Conservation (phyloP, 2,329 filamentous ascomycete genomes). For the Talaromyces sp. region DNA sequence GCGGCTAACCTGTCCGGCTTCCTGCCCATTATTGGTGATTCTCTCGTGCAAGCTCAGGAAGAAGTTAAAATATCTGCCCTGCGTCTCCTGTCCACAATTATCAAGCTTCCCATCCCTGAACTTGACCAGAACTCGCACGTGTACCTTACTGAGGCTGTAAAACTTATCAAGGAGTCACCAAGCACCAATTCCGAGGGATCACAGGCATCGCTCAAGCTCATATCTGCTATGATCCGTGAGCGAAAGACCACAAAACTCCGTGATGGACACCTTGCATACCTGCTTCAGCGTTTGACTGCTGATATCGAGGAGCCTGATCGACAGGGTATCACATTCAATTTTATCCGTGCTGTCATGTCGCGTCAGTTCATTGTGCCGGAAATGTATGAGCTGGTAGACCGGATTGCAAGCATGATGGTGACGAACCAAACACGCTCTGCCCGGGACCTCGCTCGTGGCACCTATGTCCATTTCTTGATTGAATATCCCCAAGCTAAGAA, state of each 20-base stretch:
- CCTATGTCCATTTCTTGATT: constrained; percentile 90
- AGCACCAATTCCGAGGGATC: constrained; percentile 81
- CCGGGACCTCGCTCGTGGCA: constrained; percentile 81
- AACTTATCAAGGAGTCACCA: constrained; percentile 73
- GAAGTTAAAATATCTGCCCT: constrained; percentile 90
- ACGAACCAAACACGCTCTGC: constrained; percentile 90
- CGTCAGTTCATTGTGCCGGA: constrained; percentile 82
- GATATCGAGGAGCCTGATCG: constrained; percentile 92
- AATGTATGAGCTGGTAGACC: constrained; percentile 89
- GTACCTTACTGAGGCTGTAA: constrained; percentile 82
- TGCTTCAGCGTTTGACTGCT: constrained; percentile 79
- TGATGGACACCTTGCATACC: constrained; percentile 77
- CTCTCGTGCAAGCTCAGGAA: constrained; percentile 80
- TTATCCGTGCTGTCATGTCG: constrained; percentile 82
- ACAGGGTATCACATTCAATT: constrained; percentile 92
- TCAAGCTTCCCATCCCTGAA: constrained; percentile 76
- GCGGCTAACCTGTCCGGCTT: constrained; percentile 81
- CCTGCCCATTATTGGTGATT: constrained; percentile 84
- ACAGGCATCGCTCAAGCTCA: constrained; percentile 84
- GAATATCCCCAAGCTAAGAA: constrained; percentile 93
- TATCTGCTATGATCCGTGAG: constrained; percentile 83
- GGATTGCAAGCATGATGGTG: constrained; percentile 89
- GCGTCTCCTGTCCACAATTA: constrained; percentile 79
- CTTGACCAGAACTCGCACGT: constrained; percentile 73
- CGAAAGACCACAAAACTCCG: constrained; percentile 74